Percentiles rank a stretch among this genome's conserved stretches.
Conservation (phyloP, 2,329 filamentous ascomycete species). For the Akanthomyces lecanii region DNA sequence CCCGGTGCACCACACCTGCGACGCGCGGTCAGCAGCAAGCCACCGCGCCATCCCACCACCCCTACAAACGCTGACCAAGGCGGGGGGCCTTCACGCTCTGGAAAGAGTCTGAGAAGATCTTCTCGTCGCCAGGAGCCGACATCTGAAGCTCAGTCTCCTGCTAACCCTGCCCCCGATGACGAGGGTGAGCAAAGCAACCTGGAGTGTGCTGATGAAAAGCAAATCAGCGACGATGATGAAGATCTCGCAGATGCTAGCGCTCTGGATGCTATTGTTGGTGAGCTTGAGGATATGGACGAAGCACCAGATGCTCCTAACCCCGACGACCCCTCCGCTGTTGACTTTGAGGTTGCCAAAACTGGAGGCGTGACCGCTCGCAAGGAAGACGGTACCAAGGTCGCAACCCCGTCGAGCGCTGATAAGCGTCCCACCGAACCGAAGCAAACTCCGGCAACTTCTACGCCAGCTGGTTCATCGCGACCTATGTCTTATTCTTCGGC, state of each 20-base stretch:
- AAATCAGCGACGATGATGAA: conserved; percentile 70
- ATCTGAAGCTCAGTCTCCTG: conserved; percentile 47
- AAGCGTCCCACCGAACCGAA: conserved; percentile 36
- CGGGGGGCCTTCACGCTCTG: conserved; percentile 52
- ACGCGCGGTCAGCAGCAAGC: conserved; percentile 38
- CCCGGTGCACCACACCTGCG: conserved; percentile 33
- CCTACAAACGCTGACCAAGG: conserved; percentile 42
- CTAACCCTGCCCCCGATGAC: conserved; percentile 51
- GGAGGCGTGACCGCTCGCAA: conserved; percentile 88
- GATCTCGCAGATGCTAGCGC: conserved; percentile 62
- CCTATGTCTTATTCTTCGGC: conserved; percentile 81
- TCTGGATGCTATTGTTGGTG: conserved; percentile 84
- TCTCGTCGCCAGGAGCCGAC: conserved; percentile 54
- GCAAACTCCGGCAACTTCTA: conserved; percentile 41
- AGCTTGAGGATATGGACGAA: conserved; percentile 78
- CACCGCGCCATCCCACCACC: conserved; percentile 36
- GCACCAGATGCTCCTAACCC: conserved; percentile 34
- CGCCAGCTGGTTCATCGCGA: conserved; percentile 55
- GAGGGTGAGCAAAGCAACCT: conserved; percentile 66
- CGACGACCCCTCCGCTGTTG: conserved; percentile 78
- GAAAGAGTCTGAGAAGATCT: conserved; percentile 56
- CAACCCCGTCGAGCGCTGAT: conserved; percentile 67
- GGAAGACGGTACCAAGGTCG: conserved; percentile 83
- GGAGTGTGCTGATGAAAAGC: conserved; percentile 91
- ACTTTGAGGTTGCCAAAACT: conserved; percentile 79